phyloP scores from a whole-genome alignment of 2,329 filamentous ascomycete genomes.

The Graphilbum ipis-grandicollis region DNA sequence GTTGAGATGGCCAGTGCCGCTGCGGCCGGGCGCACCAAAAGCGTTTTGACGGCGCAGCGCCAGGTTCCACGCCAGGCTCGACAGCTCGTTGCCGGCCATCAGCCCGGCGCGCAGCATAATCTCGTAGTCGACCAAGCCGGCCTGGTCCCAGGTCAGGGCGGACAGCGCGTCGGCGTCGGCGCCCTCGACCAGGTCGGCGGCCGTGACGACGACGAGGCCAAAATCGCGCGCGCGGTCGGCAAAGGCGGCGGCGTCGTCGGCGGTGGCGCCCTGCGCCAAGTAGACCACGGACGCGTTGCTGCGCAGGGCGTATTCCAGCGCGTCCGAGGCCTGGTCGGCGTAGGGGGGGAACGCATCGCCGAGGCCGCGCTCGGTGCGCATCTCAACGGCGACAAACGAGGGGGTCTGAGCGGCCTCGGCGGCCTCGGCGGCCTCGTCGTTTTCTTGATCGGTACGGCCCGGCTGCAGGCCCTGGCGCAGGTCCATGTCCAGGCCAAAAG shows the following conservation, averaged over 20 bases:
- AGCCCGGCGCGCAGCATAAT: constrained; percentile 24
- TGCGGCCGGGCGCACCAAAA: constrained; percentile 8
- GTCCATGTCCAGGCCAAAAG: constrained; percentile 12
- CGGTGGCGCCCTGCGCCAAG: constrained; percentile 22
- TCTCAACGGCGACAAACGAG: constrained; percentile 17
- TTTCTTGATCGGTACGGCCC: constrained; percentile 1
- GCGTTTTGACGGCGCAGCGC: constrained; percentile 20
- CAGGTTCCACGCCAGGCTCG: constrained; percentile 28
- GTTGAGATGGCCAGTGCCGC: constrained; percentile 4
- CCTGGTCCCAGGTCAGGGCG: constrained; percentile 27
- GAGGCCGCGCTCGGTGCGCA: constrained; percentile 16
- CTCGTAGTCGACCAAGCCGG: constrained; percentile 31
- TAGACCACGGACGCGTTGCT: constrained; percentile 19
- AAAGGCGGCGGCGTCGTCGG: constrained; percentile 19
- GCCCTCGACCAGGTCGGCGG: constrained; percentile 22
- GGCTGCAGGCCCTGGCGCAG: constrained; percentile 11
- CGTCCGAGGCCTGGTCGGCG: constrained; percentile 15
- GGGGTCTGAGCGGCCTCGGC: background rate
- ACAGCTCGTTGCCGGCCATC: constrained; percentile 25
- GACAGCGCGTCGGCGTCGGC: constrained; percentile 17
- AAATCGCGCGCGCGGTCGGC: constrained; percentile 17
- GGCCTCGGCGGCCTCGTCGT: background rate
- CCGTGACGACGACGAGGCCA: constrained; percentile 22
- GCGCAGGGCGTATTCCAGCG: constrained; percentile 14
- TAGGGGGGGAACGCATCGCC: constrained; percentile 13